Base-by-base conservation (phyloP, 1,139 yeast genomes). In the Kluyveromyces sp. region DNA sequence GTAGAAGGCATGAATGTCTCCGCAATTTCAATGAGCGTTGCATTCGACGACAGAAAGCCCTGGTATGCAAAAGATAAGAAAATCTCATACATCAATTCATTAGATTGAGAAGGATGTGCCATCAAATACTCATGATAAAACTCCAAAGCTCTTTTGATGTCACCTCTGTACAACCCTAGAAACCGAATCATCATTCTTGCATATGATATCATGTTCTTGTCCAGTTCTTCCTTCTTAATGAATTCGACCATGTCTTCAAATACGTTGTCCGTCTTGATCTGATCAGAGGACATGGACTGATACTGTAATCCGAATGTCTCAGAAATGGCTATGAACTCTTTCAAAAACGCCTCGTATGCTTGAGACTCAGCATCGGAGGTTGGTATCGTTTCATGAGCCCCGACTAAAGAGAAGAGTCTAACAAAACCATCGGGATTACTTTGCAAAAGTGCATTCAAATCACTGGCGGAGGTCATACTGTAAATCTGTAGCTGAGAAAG, bases 111-210 rank as follows among this genome's bases (percentile, higher is more conserved):
- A 1, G 75, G 65, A 8, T 74, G 62, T 9, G 54, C 52, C 1
- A 55, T 46, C 39, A 77, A 72, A 53, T 70, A 78, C 20, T 69
- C 67, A 46, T 77, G 74, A 55, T 75, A 78, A 6, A 71, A 56
- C 11, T 66, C 65, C 26, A 78, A 61, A 0, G 78, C 65, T 25
- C 59, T 55, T 15, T 65, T 64, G 11, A 70, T 60, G 43, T 75
- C 68, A 29, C 59, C 52, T n/a, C 51, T 50, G 47, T 64, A 53
- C 48, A 70, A 61, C 0, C 78, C 80, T 39, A 64, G 61, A 4
- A 61, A 49, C 46, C 70, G 70, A 19, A 75, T 47, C 2, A 62
- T 33, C 11, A 35, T 39, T 20, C 42, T 46, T 3, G 60, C 55
- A 13, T 20, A 38, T 4, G 29, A 9, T 9, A 38, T 11, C 11